Base-by-base conservation (phyloP, 23 red algal genomes). In the Gracilaria gracilis region DNA sequence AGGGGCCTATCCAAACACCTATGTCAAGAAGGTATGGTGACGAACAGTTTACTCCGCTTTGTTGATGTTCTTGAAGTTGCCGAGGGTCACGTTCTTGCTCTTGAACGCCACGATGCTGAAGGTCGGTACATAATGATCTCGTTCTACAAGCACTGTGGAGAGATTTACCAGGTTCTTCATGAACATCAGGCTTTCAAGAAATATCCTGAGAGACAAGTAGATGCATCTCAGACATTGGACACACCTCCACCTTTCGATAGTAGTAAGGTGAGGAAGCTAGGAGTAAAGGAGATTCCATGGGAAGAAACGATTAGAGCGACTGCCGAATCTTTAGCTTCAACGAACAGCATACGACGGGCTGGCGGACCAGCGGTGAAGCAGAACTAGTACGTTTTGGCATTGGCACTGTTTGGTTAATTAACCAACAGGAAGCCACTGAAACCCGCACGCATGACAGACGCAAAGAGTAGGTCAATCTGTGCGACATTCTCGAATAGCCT, bases 51-150 rank as follows among this genome's bases (percentile, higher is more conserved):
- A 17, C 38, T 67, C 34, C 59, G 81, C 19, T 85, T 85, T 47
- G 81, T 85, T 50, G 81, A 85, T 28, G 61, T 85, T 61, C 51
- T 61, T 27, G 61, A 85, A 42, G 81, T 85, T 9, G 81, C 81
- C 29, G 65, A 85, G 35, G 81, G 54, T 31, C 61, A 85, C 65
- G 81, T 85, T 85, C 65, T 71, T 65, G 81, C 59, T 4, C 81
- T 85, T 14, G 72, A 77, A 25, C 40, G 72, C 21, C 27, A 62
- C 32, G 81, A 50, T 35, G 58, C 40, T 46, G 81, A 85, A 67
- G 81, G 61, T 21, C 31, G 81, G 27, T 85, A 85, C 57, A 64
- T 85, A 61, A 48, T 85, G 59, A 67, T 69, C 25, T 69, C 81
- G 24, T 48, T 50, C n/a, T 65, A 85, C 38, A 61, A 62, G 35